Base-by-base conservation (phyloP, 306 rosid species). In the Betula pendula region DNA sequence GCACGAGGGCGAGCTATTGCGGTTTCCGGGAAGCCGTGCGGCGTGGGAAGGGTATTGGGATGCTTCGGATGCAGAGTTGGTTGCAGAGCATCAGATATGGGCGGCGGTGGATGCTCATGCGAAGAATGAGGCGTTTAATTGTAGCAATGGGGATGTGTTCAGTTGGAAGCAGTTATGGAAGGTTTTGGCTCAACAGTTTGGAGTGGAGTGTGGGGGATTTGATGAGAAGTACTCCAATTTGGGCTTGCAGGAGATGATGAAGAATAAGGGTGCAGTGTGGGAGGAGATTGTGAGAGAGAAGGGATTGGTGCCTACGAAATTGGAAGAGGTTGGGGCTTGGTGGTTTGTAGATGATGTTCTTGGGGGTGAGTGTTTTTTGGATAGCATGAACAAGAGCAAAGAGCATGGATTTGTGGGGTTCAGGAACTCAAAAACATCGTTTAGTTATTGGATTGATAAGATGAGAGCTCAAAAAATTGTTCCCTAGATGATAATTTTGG, bases 51-150 rank as follows among this genome's bases (percentile, higher is more conserved):
- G 66, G 55, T 89, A 80, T 63, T 53, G 69, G 1, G 66, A 17
- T 19, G 88, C 76, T 38, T 85, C 97, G 1, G 97, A 92, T 72
- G 94, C 91, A 0, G 94, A 92, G 85, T 77, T 90, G 85, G 80
- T 88, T 8, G 97, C 94, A 2, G 97, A 91, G 87, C 97, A 91
- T 68, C 94, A 91, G 2, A 88, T 89, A 24, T 89, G 94, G 97
- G 92, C 92, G 0, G 90, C 90, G 74, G 97, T 89, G 73, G 97
- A 91, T 51, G 92, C 90, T 1, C 74, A 89, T 44, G 91, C 92
- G 0, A 69, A 77, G 70, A 88, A 91, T 67, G 92, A 91, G 33
- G 92, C 89, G 0, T 91, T 91, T 20, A 91, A 91, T 47, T 78
- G 83, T 56, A 88, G 72, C 74, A 89, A 89, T 12, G 92, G 92